Evolutionary conservation across 768 basidiomycete genomes (phyloP), one percentile per base, ranked within the genome.

Genomic region (Suillus americanus): DNA sequence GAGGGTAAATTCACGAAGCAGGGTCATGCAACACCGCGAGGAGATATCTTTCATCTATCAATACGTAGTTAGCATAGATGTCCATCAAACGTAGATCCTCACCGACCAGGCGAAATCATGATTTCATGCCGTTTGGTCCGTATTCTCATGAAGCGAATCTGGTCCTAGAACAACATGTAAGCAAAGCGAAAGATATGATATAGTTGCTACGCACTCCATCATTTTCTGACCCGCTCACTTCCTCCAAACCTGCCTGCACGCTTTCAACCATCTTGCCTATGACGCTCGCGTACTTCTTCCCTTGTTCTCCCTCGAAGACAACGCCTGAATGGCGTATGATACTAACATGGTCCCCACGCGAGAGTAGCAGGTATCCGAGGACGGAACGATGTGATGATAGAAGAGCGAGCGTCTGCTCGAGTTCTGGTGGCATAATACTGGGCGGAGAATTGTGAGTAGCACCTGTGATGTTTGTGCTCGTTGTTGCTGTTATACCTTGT

Each of bases 101-200:
- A 78, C 89, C 35, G 61, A 94, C 95, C 92, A 63, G 95, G 95
- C 3, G 95, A 93, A 65, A 97, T 95, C 90, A 97, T 92, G 64
- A 97, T 81, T 72, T 97, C 95, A 74, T 97, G 95, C 60, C 91
- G 84, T 73, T 87, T 92, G 64, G 95, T 97, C 57, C 95, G 86
- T 78, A 97, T 94, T 64, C 95, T 81, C 86, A 97, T 88, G 71
- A 97, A 93, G 65, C 87, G 85, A 53, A 97, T 82, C 30, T 93
- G 90, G 73, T 96, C 95, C 94, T 96, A 68, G 3, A 62, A 12
- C 33, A 28, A 53, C 60, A 54, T 46, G 43, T 33, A 25, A 50
- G 57, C 16, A 53, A 38, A 1, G n/a, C 1, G 28, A 65, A 51
- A 61, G 55, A 46, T 7, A 64, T 53, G 16, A 23, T 25, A 51